These are phyloP conservation scores for Cynara cardunculus DNA, from an alignment of 129 eudicot species.

Conservation along the genomic window DNA sequence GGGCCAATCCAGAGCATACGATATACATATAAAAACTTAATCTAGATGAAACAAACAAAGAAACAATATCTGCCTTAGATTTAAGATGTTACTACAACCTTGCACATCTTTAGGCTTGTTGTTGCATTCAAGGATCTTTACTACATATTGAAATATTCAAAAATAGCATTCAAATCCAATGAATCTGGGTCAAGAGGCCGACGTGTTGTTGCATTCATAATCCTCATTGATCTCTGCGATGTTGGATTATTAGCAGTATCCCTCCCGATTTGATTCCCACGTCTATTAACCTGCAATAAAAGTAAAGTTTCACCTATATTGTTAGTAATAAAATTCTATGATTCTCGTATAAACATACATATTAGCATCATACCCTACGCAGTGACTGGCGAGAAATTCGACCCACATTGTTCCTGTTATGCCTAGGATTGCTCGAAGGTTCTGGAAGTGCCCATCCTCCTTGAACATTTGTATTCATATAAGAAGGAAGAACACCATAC, in stretches of 20 bases:
- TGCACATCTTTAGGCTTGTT: neutral
- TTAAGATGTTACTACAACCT: neutral
- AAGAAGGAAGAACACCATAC: neutral
- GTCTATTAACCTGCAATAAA: conserved; percentile 4
- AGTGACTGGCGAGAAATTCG: neutral
- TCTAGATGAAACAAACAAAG: neutral
- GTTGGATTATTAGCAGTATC: neutral
- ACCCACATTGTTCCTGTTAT: neutral
- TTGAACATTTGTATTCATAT: neutral
- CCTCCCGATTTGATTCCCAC: neutral
- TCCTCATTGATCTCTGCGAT: neutral
- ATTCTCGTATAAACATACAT: neutral
- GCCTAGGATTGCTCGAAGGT: neutral
- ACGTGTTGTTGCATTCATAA: neutral
- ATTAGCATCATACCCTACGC: conserved; percentile 5
- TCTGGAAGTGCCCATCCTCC: neutral
- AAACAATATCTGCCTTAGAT: neutral
- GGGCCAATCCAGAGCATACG: neutral
- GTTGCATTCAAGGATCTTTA: neutral
- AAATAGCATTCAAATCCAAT: conserved; percentile 4
- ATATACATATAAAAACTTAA: neutral
- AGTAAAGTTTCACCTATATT: neutral
- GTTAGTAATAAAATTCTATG: neutral
- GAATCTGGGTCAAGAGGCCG: neutral
- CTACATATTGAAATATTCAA: neutral